Percentiles rank a stretch among this genome's conserved stretches.
These are phyloP conservation scores for Porogramme epimiltina DNA, from an alignment of 1,284 basidiomycete genomes.

Conservation along the genomic window DNA sequence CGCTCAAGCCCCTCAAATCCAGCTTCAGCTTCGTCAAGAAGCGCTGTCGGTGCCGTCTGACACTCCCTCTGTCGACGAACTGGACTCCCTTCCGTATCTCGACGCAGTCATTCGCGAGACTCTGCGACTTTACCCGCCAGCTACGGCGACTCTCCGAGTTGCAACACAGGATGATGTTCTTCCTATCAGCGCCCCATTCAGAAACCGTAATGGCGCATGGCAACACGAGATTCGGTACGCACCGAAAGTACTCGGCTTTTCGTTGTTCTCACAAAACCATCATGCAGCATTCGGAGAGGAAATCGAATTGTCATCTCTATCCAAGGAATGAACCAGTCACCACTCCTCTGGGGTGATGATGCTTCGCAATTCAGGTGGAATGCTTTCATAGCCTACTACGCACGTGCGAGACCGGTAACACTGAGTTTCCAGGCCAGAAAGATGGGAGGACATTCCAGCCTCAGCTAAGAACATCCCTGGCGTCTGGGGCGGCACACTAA, in stretches of 20 bases:
- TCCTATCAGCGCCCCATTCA: conserved; percentile 33
- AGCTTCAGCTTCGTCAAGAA: conserved; percentile 73
- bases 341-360: conserved; percentile 58
- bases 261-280: no score
- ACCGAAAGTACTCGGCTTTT: no score
- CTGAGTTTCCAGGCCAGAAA: conserved; percentile 46
- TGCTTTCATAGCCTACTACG: no score
- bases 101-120: conserved; percentile 71
- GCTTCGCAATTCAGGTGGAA: conserved; percentile 49
- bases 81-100: conserved; percentile 60
- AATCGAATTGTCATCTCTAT: conserved; percentile 52
- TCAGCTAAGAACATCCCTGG: conserved; percentile 52
- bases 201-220: conserved; percentile 31
- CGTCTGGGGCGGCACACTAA: conserved; percentile 57
- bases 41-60: conserved; percentile 42
- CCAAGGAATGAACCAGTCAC: conserved; percentile 44
- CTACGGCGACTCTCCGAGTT: conserved; percentile 53
- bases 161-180: conserved; percentile 51
- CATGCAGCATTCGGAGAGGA: conserved; percentile 39
- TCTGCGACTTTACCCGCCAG: conserved; percentile 67
- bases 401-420: no score
- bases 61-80: conserved; percentile 54
- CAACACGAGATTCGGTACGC: conserved; percentile 24
- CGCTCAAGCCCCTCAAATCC: conserved; percentile 51
- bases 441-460: conserved; percentile 54